Conservation (phyloP, 2,329 filamentous ascomycete genomes). For the Colletotrichum tabaci region DNA sequence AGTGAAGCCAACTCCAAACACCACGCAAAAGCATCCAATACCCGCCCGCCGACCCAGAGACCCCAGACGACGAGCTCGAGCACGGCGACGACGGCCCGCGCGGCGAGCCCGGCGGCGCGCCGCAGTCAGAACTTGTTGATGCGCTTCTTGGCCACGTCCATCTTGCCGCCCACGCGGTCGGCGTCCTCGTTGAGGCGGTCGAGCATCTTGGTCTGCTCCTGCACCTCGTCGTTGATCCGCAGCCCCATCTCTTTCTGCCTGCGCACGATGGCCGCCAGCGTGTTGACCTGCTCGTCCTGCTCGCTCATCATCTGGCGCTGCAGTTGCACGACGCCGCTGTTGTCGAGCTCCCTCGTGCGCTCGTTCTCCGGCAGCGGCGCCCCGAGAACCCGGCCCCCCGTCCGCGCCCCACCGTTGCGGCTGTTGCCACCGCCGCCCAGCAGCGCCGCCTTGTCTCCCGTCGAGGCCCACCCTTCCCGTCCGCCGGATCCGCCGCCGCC, state of each 20-base stretch:
- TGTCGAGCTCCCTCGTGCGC: conserved; percentile 82
- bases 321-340: conserved; percentile 79
- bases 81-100: conserved; percentile 49
- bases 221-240: conserved; percentile 81
- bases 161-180: conserved; percentile 76
- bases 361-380: conserved; percentile 82
- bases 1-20: conserved; percentile 42
- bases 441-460: conserved; percentile 66
- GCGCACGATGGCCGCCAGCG: conserved; percentile 77
- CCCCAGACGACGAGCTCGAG: conserved; percentile 52
- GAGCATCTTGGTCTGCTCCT: conserved; percentile 80
- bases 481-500: conserved; percentile 63
- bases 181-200: conserved; percentile 76
- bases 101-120: conserved; percentile 43
- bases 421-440: conserved; percentile 55
- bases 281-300: conserved; percentile 81
- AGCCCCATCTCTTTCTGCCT: conserved; percentile 85
- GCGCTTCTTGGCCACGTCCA: conserved; percentile 81
- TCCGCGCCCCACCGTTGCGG: conserved; percentile 49
- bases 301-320: conserved; percentile 82
- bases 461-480: conserved; percentile 64
- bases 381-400: conserved; percentile 78
- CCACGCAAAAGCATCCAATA: conserved; percentile 44
- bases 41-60: conserved; percentile 48
- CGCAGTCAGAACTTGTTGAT: conserved; percentile 74